Evolutionary conservation across 1,139 yeast genomes (phyloP).

Genomic region (Hyphopichia pseudoburtonii): DNA sequence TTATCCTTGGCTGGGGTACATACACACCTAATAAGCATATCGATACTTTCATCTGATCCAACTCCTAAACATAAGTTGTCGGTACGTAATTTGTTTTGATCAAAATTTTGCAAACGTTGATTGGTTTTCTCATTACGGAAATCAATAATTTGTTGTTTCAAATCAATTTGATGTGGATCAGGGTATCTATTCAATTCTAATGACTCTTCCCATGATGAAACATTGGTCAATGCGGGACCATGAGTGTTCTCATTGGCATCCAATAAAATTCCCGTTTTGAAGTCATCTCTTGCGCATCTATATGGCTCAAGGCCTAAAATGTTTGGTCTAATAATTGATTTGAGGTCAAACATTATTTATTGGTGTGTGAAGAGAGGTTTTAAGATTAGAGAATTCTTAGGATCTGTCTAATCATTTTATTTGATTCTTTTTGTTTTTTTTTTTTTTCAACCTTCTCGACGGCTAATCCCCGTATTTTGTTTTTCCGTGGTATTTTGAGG

Average conservation of each 20-base stretch:
- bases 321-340: conserved; percentile 75
- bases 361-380: too few relatives aligned
- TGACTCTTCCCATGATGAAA: conserved; percentile 23
- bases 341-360: conserved; percentile 60
- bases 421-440: too few relatives aligned
- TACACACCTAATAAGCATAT: conserved; percentile 78
- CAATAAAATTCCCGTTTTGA: conserved; percentile 76
- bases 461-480: too few relatives aligned
- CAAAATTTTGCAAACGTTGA: conserved; percentile 15
- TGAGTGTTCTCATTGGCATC: conserved; percentile 97
- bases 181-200: conserved; percentile 85
- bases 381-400: too few relatives aligned
- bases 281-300: conserved; percentile 94
- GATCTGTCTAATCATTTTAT: too few relatives aligned
- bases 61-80: conserved; percentile 89
- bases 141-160: conserved; percentile 69
- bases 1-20: conserved; percentile 84
- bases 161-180: conserved; percentile 88
- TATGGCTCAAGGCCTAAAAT: conserved; percentile 81
- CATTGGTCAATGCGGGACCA: conserved; percentile 67
- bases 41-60: conserved; percentile 96
- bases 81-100: conserved; percentile 40
- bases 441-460: too few relatives aligned
- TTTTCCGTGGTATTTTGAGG: too few relatives aligned
- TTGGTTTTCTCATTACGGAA: conserved; percentile 62